A percentile compares a stretch with the other conserved stretches of the same genome.
These are phyloP conservation scores for Gloeophyllum trabeum DNA, from an alignment of 768 basidiomycete species.

Conservation along the genomic window DNA sequence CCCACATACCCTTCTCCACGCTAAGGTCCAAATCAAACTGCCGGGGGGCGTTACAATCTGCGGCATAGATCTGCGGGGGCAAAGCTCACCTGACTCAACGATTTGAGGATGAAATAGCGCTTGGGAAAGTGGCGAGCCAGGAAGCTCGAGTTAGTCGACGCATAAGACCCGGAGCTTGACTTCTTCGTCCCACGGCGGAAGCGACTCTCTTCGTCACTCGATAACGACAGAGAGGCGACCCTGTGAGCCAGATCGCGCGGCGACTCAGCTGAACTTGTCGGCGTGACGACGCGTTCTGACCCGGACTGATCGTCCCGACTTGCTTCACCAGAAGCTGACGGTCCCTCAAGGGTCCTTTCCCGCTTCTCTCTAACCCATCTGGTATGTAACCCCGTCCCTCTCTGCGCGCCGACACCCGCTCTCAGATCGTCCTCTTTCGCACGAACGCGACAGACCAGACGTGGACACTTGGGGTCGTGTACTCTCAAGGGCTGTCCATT, in stretches of 20 bases:
- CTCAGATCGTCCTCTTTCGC: slow-evolving; percentile 75
- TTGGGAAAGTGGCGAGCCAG: slow-evolving; percentile 67
- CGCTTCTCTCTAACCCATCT: slow-evolving; percentile 67
- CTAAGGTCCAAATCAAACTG: slow-evolving; percentile 75
- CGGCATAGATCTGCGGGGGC: not conserved
- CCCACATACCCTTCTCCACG: slow-evolving; percentile 74
- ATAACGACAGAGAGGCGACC: slow-evolving; percentile 20
- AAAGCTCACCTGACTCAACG: slow-evolving; percentile 56
- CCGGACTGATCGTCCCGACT: not conserved
- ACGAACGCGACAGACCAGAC: slow-evolving; percentile 76
- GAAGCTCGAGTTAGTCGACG: slow-evolving; percentile 80
- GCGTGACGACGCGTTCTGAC: not conserved
- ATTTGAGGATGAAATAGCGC: slow-evolving; percentile 91
- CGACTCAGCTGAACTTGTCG: slow-evolving; percentile 1
- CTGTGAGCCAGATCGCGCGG: slow-evolving; percentile 8
- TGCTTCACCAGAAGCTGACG: slow-evolving; percentile 1
- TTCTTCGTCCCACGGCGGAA: not conserved
- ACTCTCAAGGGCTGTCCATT: slow-evolving; percentile 64
- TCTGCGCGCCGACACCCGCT: slow-evolving; percentile 86
- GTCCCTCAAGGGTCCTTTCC: slow-evolving; percentile 19
- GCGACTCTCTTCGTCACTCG: slow-evolving; percentile 27
- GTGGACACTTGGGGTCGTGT: slow-evolving; percentile 59
- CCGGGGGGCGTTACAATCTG: not conserved
- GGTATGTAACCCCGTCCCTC: slow-evolving; percentile 76
- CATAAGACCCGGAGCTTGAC: slow-evolving; percentile 50